Conservation (phyloP, 805 yeast species). For the Maudiozyma serrabonitensis region DNA sequence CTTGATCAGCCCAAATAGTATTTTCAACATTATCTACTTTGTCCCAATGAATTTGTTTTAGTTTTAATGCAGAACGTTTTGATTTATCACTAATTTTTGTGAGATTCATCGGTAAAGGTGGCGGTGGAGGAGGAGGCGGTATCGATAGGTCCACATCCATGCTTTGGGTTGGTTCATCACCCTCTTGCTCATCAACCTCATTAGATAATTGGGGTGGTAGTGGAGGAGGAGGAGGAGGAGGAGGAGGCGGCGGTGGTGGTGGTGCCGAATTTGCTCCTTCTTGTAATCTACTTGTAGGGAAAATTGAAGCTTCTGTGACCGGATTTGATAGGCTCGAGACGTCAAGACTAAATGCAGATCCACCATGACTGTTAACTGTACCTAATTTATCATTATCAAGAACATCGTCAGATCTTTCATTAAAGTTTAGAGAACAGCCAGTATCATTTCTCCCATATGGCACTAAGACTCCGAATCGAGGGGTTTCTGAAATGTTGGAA, state of each 20-base stretch:
- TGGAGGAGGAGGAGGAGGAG: slow-evolving; percentile 10
- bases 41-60: slow-evolving; percentile 81
- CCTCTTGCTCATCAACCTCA: neutral
- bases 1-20: slow-evolving; percentile 52
- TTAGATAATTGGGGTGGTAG: slow-evolving; percentile 3
- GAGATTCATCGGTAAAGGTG: slow-evolving; percentile 1
- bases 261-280: too few relatives aligned
- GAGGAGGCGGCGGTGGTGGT: slow-evolving; percentile 5
- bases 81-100: neutral
- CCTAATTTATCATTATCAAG: neutral
- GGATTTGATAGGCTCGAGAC: too few relatives aligned
- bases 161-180: neutral
- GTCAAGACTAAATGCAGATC: too few relatives aligned
- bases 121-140: slow-evolving; percentile 16
- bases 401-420: neutral
- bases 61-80: slow-evolving; percentile 37
- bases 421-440: neutral
- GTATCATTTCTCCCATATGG: neutral
- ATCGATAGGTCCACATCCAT: too few relatives aligned
- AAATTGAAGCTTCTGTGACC: too few relatives aligned
- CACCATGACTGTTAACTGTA: too few relatives aligned
- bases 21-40: slow-evolving; percentile 47
- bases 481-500: neutral
- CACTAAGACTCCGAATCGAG: neutral
- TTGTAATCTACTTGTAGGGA: too few relatives aligned